These are phyloP conservation scores for Mycena indigotica DNA, from an alignment of 768 basidiomycete species.

Conservation along the genomic window DNA sequence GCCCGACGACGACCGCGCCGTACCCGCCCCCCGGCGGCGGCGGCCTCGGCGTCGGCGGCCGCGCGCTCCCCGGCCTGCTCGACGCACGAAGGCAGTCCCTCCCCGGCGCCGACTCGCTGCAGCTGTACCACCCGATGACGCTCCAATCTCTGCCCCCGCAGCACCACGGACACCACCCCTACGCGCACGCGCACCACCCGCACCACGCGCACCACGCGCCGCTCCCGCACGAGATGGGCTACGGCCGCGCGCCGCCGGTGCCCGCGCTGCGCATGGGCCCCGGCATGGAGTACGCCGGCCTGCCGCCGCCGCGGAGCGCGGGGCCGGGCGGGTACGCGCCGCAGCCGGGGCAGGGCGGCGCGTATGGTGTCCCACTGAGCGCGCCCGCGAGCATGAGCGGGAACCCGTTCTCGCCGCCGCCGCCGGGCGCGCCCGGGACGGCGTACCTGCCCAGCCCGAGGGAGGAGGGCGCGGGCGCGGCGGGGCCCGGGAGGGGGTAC, in stretches of 20 bases:
- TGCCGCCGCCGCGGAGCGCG: constrained; percentile 4
- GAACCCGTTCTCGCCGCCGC: constrained; percentile 16
- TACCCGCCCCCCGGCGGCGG: constrained; percentile 56
- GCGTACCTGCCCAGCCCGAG: constrained; percentile 23
- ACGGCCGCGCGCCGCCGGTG: constrained; percentile 30
- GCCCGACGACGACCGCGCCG: constrained; percentile 77
- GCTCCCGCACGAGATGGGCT: constrained; percentile 35
- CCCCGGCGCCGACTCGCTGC: constrained; percentile 65
- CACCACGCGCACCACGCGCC: constrained; percentile 26
- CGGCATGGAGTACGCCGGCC: constrained; percentile 41
- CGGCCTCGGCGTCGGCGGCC: constrained; percentile 40
- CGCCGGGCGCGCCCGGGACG: constrained; percentile 6
- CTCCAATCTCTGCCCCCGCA: constrained; percentile 56
- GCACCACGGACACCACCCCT: constrained; percentile 36
- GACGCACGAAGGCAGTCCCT: constrained; percentile 64
- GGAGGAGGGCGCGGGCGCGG: constrained; percentile 12
- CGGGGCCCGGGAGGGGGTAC: constrained; percentile 12
- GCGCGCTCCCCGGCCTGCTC: constrained; percentile 45
- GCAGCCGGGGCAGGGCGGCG: constrained; percentile 6
- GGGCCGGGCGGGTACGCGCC: constrained; percentile 15
- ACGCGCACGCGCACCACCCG: constrained; percentile 35
- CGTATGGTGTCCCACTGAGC: constrained; percentile 22
- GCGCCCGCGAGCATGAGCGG: constrained; percentile 21
- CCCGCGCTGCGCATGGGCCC: constrained; percentile 32
- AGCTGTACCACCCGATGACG: constrained; percentile 79